Evolutionary conservation across 768 basidiomycete genomes (phyloP).

Genomic region (Lentinula edodes): DNA sequence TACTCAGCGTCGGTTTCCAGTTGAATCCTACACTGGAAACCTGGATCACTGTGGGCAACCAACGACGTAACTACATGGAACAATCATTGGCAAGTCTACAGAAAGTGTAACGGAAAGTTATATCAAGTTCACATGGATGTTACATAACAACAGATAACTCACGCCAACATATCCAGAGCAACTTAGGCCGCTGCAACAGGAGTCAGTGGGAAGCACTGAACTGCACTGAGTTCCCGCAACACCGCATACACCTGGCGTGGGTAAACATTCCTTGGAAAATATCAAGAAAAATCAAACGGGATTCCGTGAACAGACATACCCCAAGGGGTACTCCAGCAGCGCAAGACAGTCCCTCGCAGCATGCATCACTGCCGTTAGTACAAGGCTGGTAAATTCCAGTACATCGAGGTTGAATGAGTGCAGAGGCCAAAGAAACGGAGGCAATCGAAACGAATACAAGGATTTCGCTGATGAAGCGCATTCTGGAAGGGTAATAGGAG

Average conservation of each 20-base stretch:
- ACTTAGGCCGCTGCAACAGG: background rate
- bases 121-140: background rate
- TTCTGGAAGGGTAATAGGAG: background rate
- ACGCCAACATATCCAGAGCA: background rate
- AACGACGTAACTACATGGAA: too few relatives aligned
- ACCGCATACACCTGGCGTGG: background rate
- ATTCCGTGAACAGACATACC: background rate
- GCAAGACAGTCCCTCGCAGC: background rate
- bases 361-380: background rate
- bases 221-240: background rate
- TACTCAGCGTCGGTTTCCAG: too few relatives aligned
- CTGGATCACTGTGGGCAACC: too few relatives aligned
- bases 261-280: background rate
- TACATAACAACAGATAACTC: background rate
- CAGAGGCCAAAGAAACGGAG: background rate
- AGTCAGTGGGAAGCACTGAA: background rate
- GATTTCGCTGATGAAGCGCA: background rate
- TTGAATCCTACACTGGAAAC: too few relatives aligned
- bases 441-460: background rate
- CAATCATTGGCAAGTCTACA: background rate
- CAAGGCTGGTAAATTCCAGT: background rate
- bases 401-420: background rate
- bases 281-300: background rate
- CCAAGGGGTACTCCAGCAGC: background rate
- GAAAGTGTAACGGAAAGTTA: background rate